Evolutionary conservation across 805 yeast genomes (phyloP), one percentile per base, ranked within the genome.

Genomic region (Ogataea trehalophila): DNA sequence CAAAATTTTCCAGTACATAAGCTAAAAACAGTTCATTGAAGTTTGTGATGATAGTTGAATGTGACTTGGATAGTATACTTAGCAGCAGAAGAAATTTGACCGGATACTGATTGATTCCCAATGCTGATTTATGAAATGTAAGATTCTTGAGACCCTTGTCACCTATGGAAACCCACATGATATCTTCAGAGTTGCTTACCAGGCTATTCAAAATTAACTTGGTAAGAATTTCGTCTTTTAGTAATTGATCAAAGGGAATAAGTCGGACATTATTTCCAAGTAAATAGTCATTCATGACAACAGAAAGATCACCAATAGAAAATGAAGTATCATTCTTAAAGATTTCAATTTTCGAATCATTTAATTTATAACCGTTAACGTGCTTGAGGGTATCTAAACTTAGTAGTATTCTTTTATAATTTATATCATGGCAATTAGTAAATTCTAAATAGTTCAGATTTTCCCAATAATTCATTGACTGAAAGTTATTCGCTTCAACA

Each of bases 1-100:
- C 38, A 40, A 49, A 49, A 33, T 53, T 53, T 23, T 45, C 55
- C 14, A 55, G 39, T 5, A 51, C 16, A 33, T 51, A 53, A n/a
- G 54, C 44, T 5, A 55, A 45, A 17, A 55, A 48, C 33, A 44
- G 33, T 33, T 53, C 59, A 33, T 15, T 33, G 3, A 38, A 13
- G 26, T 43, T 38, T 1, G 38, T 16, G 2, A 39, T 20, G 15
- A 40, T 22, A 13, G 16, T 36, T 18, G 39, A 37, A 7, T 16
- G 22, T 22, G 14, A 15, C n/a, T 36, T 48, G 6, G 34, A 6
- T 29, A 49, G 3, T 26, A 49, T 42, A 6, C 42, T 37, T 6
- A 51, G 39, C 6, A 47, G n/a, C 13, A 50, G 35, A 13, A 53
- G 23, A 15, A 49, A 48, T 22, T 46, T 45, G 13, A 53, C 8